Evolutionary conservation across 192 early-diverging fungal species (phyloP).

Genomic region (Entomortierella lignicola): DNA sequence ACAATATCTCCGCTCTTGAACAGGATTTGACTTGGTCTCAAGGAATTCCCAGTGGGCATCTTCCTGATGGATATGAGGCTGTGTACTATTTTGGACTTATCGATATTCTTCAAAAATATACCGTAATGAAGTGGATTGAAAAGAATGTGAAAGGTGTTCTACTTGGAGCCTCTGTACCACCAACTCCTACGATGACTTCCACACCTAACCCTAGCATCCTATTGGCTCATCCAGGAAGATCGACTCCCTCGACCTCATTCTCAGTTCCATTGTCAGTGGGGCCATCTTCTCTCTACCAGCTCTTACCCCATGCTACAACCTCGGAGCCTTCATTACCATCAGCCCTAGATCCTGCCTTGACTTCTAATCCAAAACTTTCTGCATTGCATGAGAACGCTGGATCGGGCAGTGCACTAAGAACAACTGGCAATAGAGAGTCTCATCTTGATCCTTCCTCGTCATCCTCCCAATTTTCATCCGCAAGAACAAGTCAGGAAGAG

Average conservation of each 20-base stretch:
- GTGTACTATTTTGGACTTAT: conserved; percentile 53
- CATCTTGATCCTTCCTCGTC: background rate
- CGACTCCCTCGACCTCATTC: conserved; percentile 9
- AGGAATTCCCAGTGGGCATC: conserved; percentile 17
- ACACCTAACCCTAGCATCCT: background rate
- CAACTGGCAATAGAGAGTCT: background rate
- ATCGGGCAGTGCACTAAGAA: conserved; percentile 3
- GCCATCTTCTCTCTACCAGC: conserved; percentile 30
- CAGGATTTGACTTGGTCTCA: conserved; percentile 23
- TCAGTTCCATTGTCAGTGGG: background rate
- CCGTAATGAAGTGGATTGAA: conserved; percentile 40
- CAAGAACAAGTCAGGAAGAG: conserved; percentile 19
- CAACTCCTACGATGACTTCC: background rate
- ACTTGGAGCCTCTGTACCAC: conserved; percentile 12
- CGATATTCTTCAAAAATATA: conserved; percentile 51
- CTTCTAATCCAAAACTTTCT: conserved; percentile 22
- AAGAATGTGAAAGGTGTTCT: conserved; percentile 40
- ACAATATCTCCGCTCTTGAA: too few species aligned
- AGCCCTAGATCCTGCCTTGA: background rate
- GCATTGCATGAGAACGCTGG: conserved; percentile 27
- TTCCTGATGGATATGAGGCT: conserved; percentile 30
- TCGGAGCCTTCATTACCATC: conserved; percentile 34
- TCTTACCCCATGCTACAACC: conserved; percentile 25
- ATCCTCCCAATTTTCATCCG: background rate
- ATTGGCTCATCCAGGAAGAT: conserved; percentile 8